Conservation (phyloP, 2,329 filamentous ascomycete genomes). For the Colletotrichum sp. region DNA sequence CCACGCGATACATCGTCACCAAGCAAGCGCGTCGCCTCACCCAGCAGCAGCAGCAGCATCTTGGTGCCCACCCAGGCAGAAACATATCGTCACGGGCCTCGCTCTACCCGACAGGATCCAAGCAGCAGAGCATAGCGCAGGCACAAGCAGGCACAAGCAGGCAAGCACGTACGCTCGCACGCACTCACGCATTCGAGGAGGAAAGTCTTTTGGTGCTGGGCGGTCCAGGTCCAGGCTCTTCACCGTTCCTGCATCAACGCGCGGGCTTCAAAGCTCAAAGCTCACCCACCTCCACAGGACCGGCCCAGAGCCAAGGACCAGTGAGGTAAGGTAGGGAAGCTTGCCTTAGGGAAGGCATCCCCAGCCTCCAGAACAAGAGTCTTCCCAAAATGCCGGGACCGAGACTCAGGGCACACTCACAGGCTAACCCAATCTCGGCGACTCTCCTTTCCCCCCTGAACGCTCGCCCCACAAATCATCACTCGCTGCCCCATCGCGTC, state of each 20-base stretch:
- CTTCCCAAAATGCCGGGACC: constrained; percentile 20
- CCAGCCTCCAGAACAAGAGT: background rate
- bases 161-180: background rate
- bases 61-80: background rate
- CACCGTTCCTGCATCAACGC: background rate
- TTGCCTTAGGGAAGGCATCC: background rate
- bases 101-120: background rate
- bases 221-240: background rate
- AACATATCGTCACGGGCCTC: background rate
- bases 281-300: background rate
- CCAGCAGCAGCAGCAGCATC: background rate
- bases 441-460: constrained; percentile 13
- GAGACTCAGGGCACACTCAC: constrained; percentile 3
- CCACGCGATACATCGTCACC: background rate
- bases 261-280: background rate
- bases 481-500: background rate
- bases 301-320: background rate
- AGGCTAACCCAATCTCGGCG: constrained; percentile 12
- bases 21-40: background rate
- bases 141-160: background rate
- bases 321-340: background rate
- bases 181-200: background rate
- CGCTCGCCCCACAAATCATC: background rate
- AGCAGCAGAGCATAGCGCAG: background rate
- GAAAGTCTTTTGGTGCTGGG: background rate